Evolutionary conservation across 306 rosid species (phyloP), one percentile per base, ranked within the genome.

Genomic region (Morella rubra): DNA sequence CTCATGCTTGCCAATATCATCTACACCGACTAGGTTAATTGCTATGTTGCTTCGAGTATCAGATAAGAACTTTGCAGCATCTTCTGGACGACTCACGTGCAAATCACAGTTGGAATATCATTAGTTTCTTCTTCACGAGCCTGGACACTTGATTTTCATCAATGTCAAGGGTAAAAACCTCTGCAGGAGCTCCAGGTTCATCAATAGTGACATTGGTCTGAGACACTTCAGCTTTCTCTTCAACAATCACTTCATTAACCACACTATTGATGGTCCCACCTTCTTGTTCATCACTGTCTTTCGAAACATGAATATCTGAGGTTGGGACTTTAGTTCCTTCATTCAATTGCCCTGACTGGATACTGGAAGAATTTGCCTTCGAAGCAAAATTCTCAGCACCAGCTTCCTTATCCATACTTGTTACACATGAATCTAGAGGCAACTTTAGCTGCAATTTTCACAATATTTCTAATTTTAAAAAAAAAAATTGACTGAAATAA

Each of bases 181-280:
- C 76, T 46, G 73, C 66, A 72, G 85, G 49, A n/a, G 53, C 52
- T n/a, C 68, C 86, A 47, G 42, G 79, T 72, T 82, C 90, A 69
- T 77, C 81, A 74, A 58, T 73, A 50, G 54, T 47, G 64, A 42
- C 37, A 81, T 78, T 56, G 22, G 58, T 68, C 53, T 76, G 52
- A 75, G 88, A 83, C 68, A 79, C 72, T 76, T 72, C 86, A 55
- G 69, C 68, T 77, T 66, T 81, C 55, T 69, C 88, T 78, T 88
- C 83, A 66, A 58, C 72, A 24, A 64, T 74, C 62, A 70, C 83
- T 69, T 77, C 82, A 84, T 77, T 69, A 80, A 76, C 80, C 77
- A 55, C 41, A 58, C 69, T 53, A 65, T 40, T 73, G 61, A 59
- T 24, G 77, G 52, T 58, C 52, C 50, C 73, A 16, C 27, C 59